A percentile compares a stretch with the other conserved stretches of the same genome.
These are phyloP conservation scores for Pythium guiyangense DNA, from an alignment of 352 stramenopile species.

Conservation along the genomic window DNA sequence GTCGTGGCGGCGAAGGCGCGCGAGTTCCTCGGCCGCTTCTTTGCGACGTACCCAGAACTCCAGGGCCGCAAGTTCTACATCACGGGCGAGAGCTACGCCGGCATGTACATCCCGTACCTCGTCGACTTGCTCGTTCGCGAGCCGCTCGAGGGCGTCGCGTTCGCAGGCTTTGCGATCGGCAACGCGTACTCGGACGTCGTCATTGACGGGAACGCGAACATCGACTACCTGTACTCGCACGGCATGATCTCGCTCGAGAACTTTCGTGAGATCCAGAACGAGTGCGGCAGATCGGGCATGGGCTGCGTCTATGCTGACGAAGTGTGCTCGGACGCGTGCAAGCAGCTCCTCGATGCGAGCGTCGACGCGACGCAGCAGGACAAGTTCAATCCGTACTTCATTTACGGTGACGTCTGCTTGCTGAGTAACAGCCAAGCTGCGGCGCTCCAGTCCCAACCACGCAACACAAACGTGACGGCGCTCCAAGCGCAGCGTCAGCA, in stretches of 20 bases:
- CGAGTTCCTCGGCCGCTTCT: slow-evolving; percentile 63
- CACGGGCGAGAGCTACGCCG: slow-evolving; percentile 81
- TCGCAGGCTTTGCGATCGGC: slow-evolving; percentile 66
- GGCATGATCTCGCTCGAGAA: slow-evolving; percentile 67
- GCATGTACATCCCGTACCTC: no score
- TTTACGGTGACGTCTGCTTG: slow-evolving; percentile 69
- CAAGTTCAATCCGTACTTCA: slow-evolving; percentile 63
- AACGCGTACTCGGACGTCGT: slow-evolving; percentile 41
- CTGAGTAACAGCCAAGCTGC: slow-evolving; percentile 46
- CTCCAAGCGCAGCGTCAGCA: slow-evolving; percentile 18
- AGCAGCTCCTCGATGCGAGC: slow-evolving; percentile 32
- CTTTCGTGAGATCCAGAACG: slow-evolving; percentile 49
- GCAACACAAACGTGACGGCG: no score
- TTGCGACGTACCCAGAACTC: slow-evolving; percentile 62
- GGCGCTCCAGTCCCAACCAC: slow-evolving; percentile 27
- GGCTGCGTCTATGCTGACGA: no score
- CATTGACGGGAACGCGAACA: slow-evolving; percentile 51
- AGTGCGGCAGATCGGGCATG: no score
- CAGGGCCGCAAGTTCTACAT: slow-evolving; percentile 73
- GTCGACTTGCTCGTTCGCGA: slow-evolving; percentile 52
- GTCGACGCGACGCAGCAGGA: slow-evolving; percentile 24
- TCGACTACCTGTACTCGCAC: slow-evolving; percentile 82
- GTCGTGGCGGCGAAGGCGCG: slow-evolving; percentile 35
- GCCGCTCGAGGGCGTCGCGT: no score
- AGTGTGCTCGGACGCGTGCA: slow-evolving; percentile 47